These are phyloP conservation scores for Boletus hoseneyae DNA, from an alignment of 1,284 basidiomycete genomes.

Conservation along the genomic window DNA sequence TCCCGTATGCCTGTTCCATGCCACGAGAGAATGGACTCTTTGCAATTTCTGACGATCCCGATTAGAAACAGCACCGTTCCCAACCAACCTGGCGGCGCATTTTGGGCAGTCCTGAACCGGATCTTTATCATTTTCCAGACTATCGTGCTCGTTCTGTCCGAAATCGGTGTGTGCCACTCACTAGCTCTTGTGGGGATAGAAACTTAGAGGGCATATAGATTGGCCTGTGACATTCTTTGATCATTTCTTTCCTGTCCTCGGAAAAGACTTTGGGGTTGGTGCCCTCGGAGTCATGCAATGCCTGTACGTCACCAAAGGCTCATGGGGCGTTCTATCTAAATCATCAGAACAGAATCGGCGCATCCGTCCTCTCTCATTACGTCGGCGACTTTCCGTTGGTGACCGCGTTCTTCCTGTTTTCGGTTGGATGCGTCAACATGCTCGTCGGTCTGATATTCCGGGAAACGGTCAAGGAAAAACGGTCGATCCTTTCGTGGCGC, in stretches of 20 bases:
- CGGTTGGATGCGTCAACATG: constrained; percentile 81
- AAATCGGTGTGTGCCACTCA: constrained; percentile 33
- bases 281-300: constrained; percentile 80
- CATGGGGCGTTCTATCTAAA: neutral
- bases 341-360: constrained; percentile 46
- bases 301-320: constrained; percentile 42
- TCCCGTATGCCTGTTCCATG: constrained; percentile 49
- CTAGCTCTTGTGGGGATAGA: neutral
- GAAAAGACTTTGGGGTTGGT: constrained; percentile 75
- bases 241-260: constrained; percentile 84
- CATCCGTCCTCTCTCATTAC: constrained; percentile 78
- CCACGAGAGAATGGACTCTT: neutral
- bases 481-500: constrained; percentile 64
- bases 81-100: constrained; percentile 80
- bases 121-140: constrained; percentile 78
- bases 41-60: constrained; percentile 1
- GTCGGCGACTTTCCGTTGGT: constrained; percentile 79
- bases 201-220: constrained; percentile 41
- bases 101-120: constrained; percentile 83
- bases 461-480: constrained; percentile 55
- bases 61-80: constrained; percentile 73
- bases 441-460: constrained; percentile 75
- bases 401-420: constrained; percentile 82
- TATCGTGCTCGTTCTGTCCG: constrained; percentile 66
- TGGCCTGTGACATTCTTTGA: constrained; percentile 74